phyloP scores from a whole-genome alignment of 108 stramenopile genomes.

The Conticribra guillardii region DNA sequence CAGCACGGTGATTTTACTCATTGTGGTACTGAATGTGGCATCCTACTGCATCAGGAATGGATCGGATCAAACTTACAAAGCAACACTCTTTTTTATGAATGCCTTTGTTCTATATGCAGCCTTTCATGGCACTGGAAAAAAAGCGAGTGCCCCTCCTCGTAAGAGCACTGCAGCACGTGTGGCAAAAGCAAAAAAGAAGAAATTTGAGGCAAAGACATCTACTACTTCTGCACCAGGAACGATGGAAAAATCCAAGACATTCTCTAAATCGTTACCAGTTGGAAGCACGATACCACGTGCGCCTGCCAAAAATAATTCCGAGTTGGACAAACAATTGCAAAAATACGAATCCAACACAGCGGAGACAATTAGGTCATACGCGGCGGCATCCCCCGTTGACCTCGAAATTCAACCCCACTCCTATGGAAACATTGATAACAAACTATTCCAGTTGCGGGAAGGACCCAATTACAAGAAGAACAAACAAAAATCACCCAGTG shows the following conservation, averaged over 20 bases:
- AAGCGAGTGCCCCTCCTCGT: neutral
- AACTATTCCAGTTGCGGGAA: slow-evolving; percentile 38
- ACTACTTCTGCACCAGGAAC: neutral
- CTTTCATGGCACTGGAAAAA: slow-evolving; percentile 6
- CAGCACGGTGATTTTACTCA: slow-evolving; percentile 11
- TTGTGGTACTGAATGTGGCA: slow-evolving; percentile 34
- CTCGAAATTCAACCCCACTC: slow-evolving; percentile 37
- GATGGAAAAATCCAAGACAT: slow-evolving; percentile 2
- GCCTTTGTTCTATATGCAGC: slow-evolving; percentile 36
- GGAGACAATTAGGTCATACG: slow-evolving; percentile 26
- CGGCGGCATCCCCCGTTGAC: slow-evolving; percentile 4
- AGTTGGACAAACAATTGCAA: slow-evolving; percentile 24
- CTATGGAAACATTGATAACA: slow-evolving; percentile 28
- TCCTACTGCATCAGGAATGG: slow-evolving; percentile 43
- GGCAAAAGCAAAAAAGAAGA: slow-evolving; percentile 28
- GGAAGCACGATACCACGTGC: slow-evolving; percentile 48
- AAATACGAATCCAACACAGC: slow-evolving; percentile 12
- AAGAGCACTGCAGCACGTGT: slow-evolving; percentile 37
- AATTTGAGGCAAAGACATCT: neutral
- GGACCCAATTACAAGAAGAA: slow-evolving; percentile 59
- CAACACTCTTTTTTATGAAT: slow-evolving; percentile 35
- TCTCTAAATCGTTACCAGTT: slow-evolving; percentile 13
- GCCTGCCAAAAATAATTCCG: slow-evolving; percentile 9
- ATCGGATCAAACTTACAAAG: slow-evolving; percentile 41
- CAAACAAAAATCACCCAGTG: slow-evolving; percentile 53